phyloP scores from a whole-genome alignment of 306 rosid species.

The Vigna angularis region DNA sequence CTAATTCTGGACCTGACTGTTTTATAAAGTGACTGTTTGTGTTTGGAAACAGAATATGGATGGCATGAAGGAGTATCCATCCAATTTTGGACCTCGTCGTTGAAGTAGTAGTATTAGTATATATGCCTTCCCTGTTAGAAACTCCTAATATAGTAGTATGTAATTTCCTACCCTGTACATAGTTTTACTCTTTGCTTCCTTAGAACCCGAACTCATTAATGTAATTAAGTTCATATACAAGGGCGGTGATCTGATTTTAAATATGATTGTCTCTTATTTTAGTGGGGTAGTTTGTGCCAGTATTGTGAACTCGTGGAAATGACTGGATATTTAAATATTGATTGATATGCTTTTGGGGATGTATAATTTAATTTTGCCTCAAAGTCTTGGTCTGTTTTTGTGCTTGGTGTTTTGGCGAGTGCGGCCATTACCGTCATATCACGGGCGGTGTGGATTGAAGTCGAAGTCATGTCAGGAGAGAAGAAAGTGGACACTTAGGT shows the following conservation, averaged over 20 bases:
- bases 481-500: constrained; percentile 40
- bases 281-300: constrained; percentile 21
- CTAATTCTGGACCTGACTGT: constrained; percentile 43
- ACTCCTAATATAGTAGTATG: constrained; percentile 42
- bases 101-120: constrained; percentile 51
- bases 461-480: constrained; percentile 35
- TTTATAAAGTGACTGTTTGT: constrained; percentile 32
- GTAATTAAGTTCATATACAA: constrained; percentile 53
- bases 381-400: background rate
- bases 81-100: constrained; percentile 63
- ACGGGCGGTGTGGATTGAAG: constrained; percentile 35
- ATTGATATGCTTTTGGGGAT: constrained; percentile 35
- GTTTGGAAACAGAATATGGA: constrained; percentile 51
- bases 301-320: constrained; percentile 35
- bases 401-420: background rate
- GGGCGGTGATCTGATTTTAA: constrained; percentile 43
- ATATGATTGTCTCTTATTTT: constrained; percentile 34
- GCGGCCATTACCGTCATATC: background rate
- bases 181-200: constrained; percentile 24
- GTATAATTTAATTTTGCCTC: constrained; percentile 21
- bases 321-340: constrained; percentile 35
- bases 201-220: constrained; percentile 47
- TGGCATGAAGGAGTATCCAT: constrained; percentile 48
- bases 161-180: constrained; percentile 59
- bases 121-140: constrained; percentile 44